Base-by-base conservation (phyloP, 1,284 basidiomycete genomes). In the Lentinula novae-zelandiae region DNA sequence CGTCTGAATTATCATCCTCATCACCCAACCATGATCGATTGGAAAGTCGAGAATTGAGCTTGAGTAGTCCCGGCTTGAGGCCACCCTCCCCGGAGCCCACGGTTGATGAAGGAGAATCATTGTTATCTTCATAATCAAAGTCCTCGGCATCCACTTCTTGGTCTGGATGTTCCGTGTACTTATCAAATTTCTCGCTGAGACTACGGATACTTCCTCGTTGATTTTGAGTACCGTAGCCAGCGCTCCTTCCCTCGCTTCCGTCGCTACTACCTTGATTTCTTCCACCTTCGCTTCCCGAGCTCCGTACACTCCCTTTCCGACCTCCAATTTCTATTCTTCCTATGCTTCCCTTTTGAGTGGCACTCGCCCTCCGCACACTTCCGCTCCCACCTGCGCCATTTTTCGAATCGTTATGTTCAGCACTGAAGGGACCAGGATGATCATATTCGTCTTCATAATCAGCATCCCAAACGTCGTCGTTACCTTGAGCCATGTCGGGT, bases 11-110 rank as follows among this genome's bases (percentile, higher is more conserved):
- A 33, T 89, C 89, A 56, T 93, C 92, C 10, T 33, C 40, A 53
- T n/a, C 12, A 69, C 82, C 17, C 69, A 92, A 88, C 93, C 93
- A 96, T 22, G 93, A 93, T 72, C 86, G 89, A 71, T 90, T 94
- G 22, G 93, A 94, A 48, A 95, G 73, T 58, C 90, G 77, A 1
- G 92, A 93, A 65, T 89, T 93, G 59, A 98, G 79, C 69, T 94
- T 89, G 53, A 95, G 70, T 0, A 51, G 20, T 3, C 44, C 44
- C 22, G 44, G 44, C 31, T 36, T 46, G 46, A 42, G 9, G 5
- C 42, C 31, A 36, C 42, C 55, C 6, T 48, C 55, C 44, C 44
- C 52, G 22, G 55, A 57, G 3, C 31, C 55, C 1, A 49, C n/a
- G 34, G 42, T 49, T 6, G 55, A 57, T 8, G 42, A 17, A 31